Percentiles rank a stretch among this genome's conserved stretches.
phyloP scores from a whole-genome alignment of 1,284 basidiomycete genomes.

The Cutaneotrichosporon sp. region DNA sequence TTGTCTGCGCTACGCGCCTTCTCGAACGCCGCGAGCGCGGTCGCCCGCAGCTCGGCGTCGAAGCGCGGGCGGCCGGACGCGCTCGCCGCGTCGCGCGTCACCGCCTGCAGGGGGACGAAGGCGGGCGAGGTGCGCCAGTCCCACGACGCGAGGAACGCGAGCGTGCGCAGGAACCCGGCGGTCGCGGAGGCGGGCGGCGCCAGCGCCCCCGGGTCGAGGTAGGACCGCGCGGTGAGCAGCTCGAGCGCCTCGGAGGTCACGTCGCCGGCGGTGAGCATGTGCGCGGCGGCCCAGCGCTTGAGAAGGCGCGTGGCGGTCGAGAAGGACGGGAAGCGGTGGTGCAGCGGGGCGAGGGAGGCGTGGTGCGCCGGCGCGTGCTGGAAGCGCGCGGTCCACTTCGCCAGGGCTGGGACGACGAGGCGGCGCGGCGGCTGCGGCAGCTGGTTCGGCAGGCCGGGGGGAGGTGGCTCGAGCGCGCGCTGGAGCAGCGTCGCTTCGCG shows the following conservation, averaged over 20 bases:
- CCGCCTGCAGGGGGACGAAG: slow-evolving; percentile 53
- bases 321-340: slow-evolving; percentile 77
- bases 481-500: slow-evolving; percentile 80
- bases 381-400: slow-evolving; percentile 69
- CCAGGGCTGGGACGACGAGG: slow-evolving; percentile 63
- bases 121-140: slow-evolving; percentile 64
- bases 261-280: slow-evolving; percentile 73
- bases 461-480: slow-evolving; percentile 59
- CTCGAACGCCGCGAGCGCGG: slow-evolving; percentile 60
- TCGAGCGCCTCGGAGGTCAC: slow-evolving; percentile 77
- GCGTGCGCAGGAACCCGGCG: slow-evolving; percentile 74
- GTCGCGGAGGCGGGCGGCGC: slow-evolving; percentile 55
- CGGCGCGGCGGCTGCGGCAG: slow-evolving; percentile 50
- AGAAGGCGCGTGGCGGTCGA: slow-evolving; percentile 81
- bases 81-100: slow-evolving; percentile 42
- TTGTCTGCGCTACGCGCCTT: slow-evolving; percentile 52
- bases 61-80: slow-evolving; percentile 42
- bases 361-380: slow-evolving; percentile 81
- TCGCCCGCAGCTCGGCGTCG: slow-evolving; percentile 58
- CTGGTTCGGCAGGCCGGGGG: slow-evolving; percentile 32
- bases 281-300: slow-evolving; percentile 89
- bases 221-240: slow-evolving; percentile 70
- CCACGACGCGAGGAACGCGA: slow-evolving; percentile 80
- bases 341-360: slow-evolving; percentile 73
- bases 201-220: slow-evolving; percentile 54